phyloP scores from a whole-genome alignment of 257 asterid species.

The Coffea canephora region DNA sequence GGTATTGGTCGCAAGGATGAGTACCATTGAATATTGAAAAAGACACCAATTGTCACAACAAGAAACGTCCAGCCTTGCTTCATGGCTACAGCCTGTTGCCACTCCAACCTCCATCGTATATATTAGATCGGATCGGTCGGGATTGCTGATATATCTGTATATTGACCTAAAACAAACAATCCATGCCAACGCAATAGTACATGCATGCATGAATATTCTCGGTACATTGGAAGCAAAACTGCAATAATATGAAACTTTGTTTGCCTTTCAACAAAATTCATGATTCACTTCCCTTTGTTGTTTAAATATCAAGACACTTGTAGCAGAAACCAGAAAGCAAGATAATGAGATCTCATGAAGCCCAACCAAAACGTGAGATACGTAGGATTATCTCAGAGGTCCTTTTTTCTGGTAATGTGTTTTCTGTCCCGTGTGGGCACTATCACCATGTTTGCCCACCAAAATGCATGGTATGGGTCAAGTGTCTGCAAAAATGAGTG shows the following conservation, averaged over 20 bases:
- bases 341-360: background rate
- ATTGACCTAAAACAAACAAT: background rate
- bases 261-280: background rate
- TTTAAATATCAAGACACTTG: no score
- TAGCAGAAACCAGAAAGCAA: background rate
- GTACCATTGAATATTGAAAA: background rate
- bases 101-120: background rate
- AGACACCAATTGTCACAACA: conserved; percentile 3
- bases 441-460: background rate
- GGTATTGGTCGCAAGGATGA: background rate
- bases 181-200: no score
- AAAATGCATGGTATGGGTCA: conserved; percentile 2
- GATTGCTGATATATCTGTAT: background rate
- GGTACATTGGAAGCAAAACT: background rate
- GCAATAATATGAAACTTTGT: background rate
- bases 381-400: background rate
- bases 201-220: background rate
- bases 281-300: background rate
- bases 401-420: background rate
- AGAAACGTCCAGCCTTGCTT: conserved; percentile 3
- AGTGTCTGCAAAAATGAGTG: conserved; percentile 9
- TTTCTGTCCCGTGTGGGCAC: conserved; percentile 1
- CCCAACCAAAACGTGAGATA: conserved; percentile 8
- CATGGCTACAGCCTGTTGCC: background rate
- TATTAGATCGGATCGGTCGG: background rate